Conservation (phyloP, 305 asterid species). For the Fraxinus greggii region DNA sequence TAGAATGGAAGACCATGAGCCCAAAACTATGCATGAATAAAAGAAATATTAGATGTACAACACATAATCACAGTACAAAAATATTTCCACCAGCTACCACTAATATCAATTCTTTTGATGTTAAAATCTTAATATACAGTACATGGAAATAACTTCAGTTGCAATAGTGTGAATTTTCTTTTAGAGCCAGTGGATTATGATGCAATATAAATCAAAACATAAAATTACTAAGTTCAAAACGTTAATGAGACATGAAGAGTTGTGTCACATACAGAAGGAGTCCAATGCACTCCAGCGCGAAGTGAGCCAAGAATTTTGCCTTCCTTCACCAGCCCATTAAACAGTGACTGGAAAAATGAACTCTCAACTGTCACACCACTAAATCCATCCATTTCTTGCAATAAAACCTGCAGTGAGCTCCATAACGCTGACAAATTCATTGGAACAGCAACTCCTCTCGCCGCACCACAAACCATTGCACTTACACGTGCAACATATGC, state of each 20-base stretch:
- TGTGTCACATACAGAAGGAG: conserved; percentile 74
- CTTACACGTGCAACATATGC: conserved; percentile 88
- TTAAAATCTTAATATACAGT: not conserved
- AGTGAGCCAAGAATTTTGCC: conserved; percentile 87
- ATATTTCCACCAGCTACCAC: not conserved
- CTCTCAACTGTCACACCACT: conserved; percentile 79
- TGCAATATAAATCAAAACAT: conserved; percentile 17
- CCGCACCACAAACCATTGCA: conserved; percentile 98
- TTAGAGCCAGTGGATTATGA: conserved; percentile 9
- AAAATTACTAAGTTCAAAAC: not conserved
- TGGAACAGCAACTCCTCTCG: conserved; percentile 88
- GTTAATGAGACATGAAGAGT: conserved; percentile 16
- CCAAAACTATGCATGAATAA: conserved; percentile 4
- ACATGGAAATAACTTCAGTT: conserved; percentile 14
- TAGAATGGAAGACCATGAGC: conserved; percentile 27
- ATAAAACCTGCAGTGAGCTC: conserved; percentile 76
- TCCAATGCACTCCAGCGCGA: conserved; percentile 98
- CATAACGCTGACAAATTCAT: conserved; percentile 73
- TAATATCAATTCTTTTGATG: not conserved
- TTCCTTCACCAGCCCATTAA: conserved; percentile 82
- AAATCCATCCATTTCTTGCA: conserved; percentile 86
- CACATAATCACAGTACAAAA: not conserved
- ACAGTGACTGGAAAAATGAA: conserved; percentile 89
- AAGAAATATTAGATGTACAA: not conserved
- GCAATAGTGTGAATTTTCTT: not conserved